Conservation (phyloP, 2,329 filamentous ascomycete genomes). For the Plenodomus biglobosus region DNA sequence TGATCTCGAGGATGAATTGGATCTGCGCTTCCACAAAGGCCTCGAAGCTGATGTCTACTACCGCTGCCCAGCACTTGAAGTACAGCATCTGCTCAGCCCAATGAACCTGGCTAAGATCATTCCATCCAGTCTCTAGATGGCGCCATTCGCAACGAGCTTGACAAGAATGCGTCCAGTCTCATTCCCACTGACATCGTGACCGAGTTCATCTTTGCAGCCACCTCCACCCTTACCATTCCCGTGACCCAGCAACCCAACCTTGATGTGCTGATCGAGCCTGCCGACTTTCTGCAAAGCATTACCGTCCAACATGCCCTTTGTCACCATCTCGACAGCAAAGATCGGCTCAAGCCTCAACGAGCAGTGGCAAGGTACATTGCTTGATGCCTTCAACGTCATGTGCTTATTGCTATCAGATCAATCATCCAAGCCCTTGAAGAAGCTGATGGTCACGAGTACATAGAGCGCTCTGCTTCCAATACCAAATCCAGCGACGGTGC, state of each 20-base stretch:
- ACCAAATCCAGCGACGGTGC: slow-evolving; percentile 34
- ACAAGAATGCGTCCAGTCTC: slow-evolving; percentile 31
- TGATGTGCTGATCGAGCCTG: slow-evolving; percentile 29
- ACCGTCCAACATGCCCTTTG: slow-evolving; percentile 34
- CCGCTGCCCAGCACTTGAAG: slow-evolving; percentile 32
- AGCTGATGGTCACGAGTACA: slow-evolving; percentile 40
- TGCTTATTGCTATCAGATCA: slow-evolving; percentile 16
- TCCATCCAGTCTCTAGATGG: slow-evolving; percentile 29
- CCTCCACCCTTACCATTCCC: slow-evolving; percentile 36
- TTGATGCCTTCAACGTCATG: neutral
- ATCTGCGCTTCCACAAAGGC: slow-evolving; percentile 33
- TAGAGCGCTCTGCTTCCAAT: slow-evolving; percentile 34
- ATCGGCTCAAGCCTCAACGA: slow-evolving; percentile 32
- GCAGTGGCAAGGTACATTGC: slow-evolving; percentile 29
- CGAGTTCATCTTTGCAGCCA: slow-evolving; percentile 34
- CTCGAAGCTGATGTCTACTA: slow-evolving; percentile 39
- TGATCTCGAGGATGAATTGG: slow-evolving; percentile 35
- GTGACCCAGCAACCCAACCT: slow-evolving; percentile 31
- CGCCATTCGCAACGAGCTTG: slow-evolving; percentile 32
- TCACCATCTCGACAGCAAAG: slow-evolving; percentile 28
- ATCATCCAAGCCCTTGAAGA: slow-evolving; percentile 36
- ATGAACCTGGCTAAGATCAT: slow-evolving; percentile 16
- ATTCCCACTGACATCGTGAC: slow-evolving; percentile 37
- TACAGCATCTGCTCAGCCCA: slow-evolving; percentile 12
- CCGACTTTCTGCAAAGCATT: slow-evolving; percentile 32